These are phyloP conservation scores for Sanghuangporus sanghuang DNA, from an alignment of 1,284 basidiomycete genomes.

Conservation along the genomic window DNA sequence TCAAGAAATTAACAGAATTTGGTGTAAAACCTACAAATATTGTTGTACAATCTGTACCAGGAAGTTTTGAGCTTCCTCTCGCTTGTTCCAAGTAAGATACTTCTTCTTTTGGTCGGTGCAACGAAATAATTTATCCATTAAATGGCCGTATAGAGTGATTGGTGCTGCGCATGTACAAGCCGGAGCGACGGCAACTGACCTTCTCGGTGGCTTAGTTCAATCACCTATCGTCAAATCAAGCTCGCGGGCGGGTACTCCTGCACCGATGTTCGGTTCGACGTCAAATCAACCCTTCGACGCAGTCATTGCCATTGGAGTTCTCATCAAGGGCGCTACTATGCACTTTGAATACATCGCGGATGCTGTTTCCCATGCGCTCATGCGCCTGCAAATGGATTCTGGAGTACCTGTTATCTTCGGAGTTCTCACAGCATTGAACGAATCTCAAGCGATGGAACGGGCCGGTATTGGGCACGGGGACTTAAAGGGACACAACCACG, in stretches of 20 bases:
- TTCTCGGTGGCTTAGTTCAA: slow-evolving; percentile 69
- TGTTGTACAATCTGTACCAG: slow-evolving; percentile 87
- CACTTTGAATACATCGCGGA: slow-evolving; percentile 99
- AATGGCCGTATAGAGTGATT: slow-evolving; percentile 54
- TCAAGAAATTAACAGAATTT: slow-evolving; percentile 71
- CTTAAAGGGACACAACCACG: slow-evolving; percentile 84
- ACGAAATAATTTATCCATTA: background rate
- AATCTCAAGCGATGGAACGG: slow-evolving; percentile 91
- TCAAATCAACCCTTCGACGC: slow-evolving; percentile 82
- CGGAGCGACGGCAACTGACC: slow-evolving; percentile 66
- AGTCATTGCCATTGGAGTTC: slow-evolving; percentile 92
- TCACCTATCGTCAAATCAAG: slow-evolving; percentile 31
- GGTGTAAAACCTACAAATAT: slow-evolving; percentile 92
- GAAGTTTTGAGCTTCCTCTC: slow-evolving; percentile 90
- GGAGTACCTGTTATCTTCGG: slow-evolving; percentile 97
- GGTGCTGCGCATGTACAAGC: slow-evolving; percentile 80
- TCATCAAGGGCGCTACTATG: slow-evolving; percentile 97
- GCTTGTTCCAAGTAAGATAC: slow-evolving; percentile 69
- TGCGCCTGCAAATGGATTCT: slow-evolving; percentile 90
- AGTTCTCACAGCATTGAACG: slow-evolving; percentile 88
- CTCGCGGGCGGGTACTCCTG: slow-evolving; percentile 48
- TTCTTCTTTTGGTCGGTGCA: background rate
- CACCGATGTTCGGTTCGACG: slow-evolving; percentile 29
- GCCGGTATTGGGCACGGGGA: slow-evolving; percentile 73
- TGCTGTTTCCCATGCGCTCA: slow-evolving; percentile 86